These are phyloP conservation scores for Penicillium sp. DNA, from an alignment of 2,329 filamentous ascomycete genomes.

Conservation along the genomic window DNA sequence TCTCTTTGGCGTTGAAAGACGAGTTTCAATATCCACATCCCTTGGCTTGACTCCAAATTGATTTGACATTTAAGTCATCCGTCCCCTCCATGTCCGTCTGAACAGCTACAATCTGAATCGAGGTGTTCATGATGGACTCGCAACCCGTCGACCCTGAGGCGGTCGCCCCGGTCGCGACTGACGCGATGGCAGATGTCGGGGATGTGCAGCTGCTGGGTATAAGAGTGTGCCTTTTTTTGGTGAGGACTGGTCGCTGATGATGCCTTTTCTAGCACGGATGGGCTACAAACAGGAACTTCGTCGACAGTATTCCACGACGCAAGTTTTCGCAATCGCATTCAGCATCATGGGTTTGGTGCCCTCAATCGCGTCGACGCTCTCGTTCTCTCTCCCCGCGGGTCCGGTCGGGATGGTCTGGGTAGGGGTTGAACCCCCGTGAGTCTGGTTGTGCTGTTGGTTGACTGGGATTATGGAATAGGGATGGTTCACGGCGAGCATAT, in stretches of 20 bases:
- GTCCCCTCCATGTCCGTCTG: neutral
- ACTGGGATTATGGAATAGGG: conserved; percentile 12
- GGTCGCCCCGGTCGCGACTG: neutral
- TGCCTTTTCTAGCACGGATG: conserved; percentile 31
- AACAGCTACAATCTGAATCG: neutral
- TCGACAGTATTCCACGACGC: conserved; percentile 62
- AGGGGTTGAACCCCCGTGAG: conserved; percentile 9
- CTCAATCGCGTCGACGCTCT: conserved; percentile 59
- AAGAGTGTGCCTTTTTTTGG: neutral
- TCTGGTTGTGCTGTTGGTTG: neutral
- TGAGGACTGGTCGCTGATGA: conserved; percentile 8
- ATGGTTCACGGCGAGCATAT: conserved; percentile 58
- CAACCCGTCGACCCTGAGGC: neutral
- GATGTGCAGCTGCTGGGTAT: conserved; percentile 7
- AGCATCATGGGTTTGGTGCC: conserved; percentile 63
- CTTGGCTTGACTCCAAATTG: neutral
- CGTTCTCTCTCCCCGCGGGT: conserved; percentile 60
- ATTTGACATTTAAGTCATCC: neutral
- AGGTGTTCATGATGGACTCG: neutral
- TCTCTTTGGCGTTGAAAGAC: neutral
- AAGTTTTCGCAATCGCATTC: conserved; percentile 62
- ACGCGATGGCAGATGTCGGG: neutral
- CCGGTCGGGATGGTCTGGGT: conserved; percentile 64
- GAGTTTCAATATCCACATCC: neutral
- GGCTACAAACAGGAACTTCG: conserved; percentile 62